Base-by-base conservation (phyloP, 441 rosid species). In the Corymbia calophylla region DNA sequence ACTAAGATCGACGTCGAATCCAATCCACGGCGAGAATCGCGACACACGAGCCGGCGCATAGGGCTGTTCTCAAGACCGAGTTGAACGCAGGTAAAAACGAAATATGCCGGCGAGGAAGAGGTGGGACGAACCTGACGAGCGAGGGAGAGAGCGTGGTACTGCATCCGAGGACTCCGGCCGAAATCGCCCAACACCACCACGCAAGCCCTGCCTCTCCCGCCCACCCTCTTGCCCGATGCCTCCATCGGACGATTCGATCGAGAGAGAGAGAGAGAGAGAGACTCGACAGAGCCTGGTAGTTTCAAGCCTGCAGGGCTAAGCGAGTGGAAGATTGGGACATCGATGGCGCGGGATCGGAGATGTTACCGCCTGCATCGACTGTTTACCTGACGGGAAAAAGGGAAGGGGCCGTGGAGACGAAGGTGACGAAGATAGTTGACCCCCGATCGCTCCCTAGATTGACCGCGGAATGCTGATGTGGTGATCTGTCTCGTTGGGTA, bases 111-210 rank as follows among this genome's bases (percentile, higher is more conserved):
- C 9, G 70, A 62, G 70, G 27, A 29, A 62, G 32, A 51, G 81
- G 23, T 13, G 18, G 27, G 53, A 64, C 29, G 29, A 80, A 96
- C 98, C 97, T 96, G 97, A 88, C 93, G 93, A 8, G 97, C 95
- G 47, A 98, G 98, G 77, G 99, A 98, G 85, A 98, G 97, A 85
- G 99, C 97, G 84, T 97, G 99, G 91, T 95, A 97, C 90, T 98
- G 99, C 99, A 98, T 98, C 47, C 99, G 97, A 90, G 99, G 99
- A 87, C 99, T 97, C 55, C 99, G 98, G n/a, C 99, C 99, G 54
- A 98, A 93, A 88, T 98, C 99, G 56, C 99, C 99, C 80, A 98
- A 93, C 81, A 98, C 98, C 86, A 98, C 98, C 48, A 98, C 94
- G 87, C 99, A 98, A 7, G 98, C 99, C 73, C 99, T 93, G 87